phyloP scores from a whole-genome alignment of 371 early-diverging fungal species.

The Apophysomyces variabilis region DNA sequence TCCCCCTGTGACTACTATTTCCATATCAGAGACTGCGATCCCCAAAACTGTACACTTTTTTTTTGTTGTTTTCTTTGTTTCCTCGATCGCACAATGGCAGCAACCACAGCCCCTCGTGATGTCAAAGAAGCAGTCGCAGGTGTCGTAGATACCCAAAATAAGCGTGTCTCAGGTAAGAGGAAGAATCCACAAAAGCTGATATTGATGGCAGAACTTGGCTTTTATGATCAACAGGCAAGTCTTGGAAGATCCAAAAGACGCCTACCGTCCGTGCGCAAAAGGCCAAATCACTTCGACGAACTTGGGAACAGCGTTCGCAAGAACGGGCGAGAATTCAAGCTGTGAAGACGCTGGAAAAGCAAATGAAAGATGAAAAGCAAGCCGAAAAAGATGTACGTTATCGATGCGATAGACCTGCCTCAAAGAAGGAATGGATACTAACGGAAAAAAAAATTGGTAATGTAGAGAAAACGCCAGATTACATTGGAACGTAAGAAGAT shows the following conservation, averaged over 20 bases:
- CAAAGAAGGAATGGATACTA: background rate
- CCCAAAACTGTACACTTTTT: too few species aligned
- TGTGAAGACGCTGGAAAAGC: conserved; percentile 51
- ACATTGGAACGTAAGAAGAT: conserved; percentile 64
- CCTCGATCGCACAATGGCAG: conserved; percentile 9
- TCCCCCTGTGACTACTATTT: too few species aligned
- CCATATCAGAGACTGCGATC: too few species aligned
- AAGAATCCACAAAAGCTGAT: background rate
- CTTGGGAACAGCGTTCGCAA: conserved; percentile 56
- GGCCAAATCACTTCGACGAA: conserved; percentile 54
- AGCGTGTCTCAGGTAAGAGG: conserved; percentile 50
- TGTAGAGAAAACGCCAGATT: conserved; percentile 61
- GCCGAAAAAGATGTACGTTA: conserved; percentile 57
- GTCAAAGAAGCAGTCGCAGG: conserved; percentile 45
- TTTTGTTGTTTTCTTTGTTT: too few species aligned
- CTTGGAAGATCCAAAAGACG: conserved; percentile 62
- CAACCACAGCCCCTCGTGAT: conserved; percentile 24
- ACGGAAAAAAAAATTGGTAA: background rate
- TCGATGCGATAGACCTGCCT: background rate
- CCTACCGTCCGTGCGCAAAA: conserved; percentile 61
- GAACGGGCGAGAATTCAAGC: conserved; percentile 46
- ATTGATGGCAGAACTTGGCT: background rate
- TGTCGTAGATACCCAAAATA: conserved; percentile 45
- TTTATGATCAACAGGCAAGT: conserved; percentile 35
- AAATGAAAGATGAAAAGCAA: conserved; percentile 61